Conservation (phyloP, 1,284 basidiomycete species). For the Ceratobasidium sp. region DNA sequence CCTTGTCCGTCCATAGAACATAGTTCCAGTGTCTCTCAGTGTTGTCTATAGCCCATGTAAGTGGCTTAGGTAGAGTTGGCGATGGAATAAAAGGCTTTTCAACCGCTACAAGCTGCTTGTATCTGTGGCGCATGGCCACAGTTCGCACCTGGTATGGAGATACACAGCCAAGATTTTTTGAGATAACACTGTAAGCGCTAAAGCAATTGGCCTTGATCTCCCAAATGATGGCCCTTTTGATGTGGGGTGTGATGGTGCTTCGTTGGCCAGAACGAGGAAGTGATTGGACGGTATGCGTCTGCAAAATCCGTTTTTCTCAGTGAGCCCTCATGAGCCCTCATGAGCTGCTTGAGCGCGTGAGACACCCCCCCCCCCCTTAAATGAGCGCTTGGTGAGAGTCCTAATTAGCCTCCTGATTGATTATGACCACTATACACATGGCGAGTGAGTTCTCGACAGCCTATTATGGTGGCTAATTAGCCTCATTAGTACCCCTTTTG, state of each 20-base stretch:
- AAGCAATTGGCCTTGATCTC: neutral
- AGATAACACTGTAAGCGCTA: neutral
- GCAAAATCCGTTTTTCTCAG: too few species aligned
- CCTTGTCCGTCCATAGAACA: constrained; percentile 21
- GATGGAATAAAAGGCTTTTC: constrained; percentile 1
- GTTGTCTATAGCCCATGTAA: neutral
- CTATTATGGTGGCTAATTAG: too few species aligned
- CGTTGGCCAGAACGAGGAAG: constrained; percentile 15
- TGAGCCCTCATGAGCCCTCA: too few species aligned
- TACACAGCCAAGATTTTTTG: neutral
- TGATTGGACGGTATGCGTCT: neutral
- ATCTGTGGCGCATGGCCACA: neutral
- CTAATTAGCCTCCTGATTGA: too few species aligned
- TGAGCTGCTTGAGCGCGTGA: too few species aligned
- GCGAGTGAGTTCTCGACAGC: too few species aligned
- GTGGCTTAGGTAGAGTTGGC: neutral
- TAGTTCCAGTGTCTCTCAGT: neutral
- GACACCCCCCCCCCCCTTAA: too few species aligned
- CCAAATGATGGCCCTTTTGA: neutral
- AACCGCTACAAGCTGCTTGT: neutral
- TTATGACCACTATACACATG: too few species aligned
- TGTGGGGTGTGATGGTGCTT: neutral
- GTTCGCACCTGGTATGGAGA: neutral
- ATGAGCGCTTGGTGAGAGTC: too few species aligned
- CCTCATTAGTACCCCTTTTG: too few species aligned